Evolutionary conservation across 2,329 filamentous ascomycete genomes (phyloP), one percentile per base, ranked within the genome.

Genomic region (Sclerotinia subarctica): DNA sequence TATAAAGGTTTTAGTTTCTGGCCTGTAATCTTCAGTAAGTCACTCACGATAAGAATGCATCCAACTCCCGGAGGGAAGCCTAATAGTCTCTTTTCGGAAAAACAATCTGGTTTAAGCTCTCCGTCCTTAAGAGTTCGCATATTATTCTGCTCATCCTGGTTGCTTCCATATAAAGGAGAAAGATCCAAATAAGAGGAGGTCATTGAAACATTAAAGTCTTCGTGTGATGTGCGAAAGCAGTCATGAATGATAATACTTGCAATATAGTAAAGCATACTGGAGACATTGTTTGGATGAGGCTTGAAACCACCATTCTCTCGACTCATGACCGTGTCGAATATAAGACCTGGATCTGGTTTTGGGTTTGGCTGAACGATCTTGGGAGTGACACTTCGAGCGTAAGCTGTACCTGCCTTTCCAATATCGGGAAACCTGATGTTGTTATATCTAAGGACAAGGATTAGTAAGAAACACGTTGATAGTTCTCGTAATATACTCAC

Each of bases 41-140:
- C 17, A 66, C 67, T 53, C n/a, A 68, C 67, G 42, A 93, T 83
- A 42, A 93, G 80, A 1, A 93, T 74, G 5, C 90, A 86, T 68
- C 86, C 84, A 2, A 90, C 88, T 11, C 90, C 90, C 0, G 91
- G 88, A 0, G 90, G 91, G 74, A 90, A 88, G 11, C 85, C 88
- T 29, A 89, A 79, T 1, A 93, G 79, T 54, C 90, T 84, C 77
- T 87, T 86, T 74, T 92, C 89, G 5, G 88, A 85, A 72, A 90
- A 93, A 6, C 82, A 80, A 73, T 94, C 91, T 0, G 88, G 82
- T 80, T 93, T 93, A 71, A 94, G 80, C 76, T 83, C 86, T 57
- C 90, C 90, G 68, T 90, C 84, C 73, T 87, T 82, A 76, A 90
- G 90, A 0, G 88, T 91, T 67, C 84, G 79, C 63, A 86, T 80